phyloP scores from a whole-genome alignment of 441 rosid species.

The Populus hybrid region DNA sequence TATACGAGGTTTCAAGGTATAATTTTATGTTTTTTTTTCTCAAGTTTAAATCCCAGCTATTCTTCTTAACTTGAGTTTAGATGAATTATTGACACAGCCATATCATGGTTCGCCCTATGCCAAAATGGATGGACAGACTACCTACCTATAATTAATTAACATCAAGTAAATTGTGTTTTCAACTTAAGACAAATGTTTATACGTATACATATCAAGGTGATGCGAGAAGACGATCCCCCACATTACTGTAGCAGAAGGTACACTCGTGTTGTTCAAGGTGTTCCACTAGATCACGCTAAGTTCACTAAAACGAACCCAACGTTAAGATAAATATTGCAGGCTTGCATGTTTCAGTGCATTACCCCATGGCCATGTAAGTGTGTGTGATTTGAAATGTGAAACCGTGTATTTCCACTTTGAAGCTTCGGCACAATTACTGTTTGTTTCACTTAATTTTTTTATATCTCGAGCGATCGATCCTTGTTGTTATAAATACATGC shows the following conservation, averaged over 20 bases:
- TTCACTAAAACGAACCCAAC: constrained; percentile 1
- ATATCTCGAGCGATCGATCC: background rate
- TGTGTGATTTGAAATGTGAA: constrained; percentile 14
- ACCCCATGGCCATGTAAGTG: background rate
- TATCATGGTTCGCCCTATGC: too few species aligned
- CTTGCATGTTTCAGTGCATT: background rate
- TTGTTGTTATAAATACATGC: constrained; percentile 13
- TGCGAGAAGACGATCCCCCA: constrained; percentile 29
- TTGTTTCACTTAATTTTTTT: background rate
- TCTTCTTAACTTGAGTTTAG: background rate
- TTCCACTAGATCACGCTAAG: constrained; percentile 41
- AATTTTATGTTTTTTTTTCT: too few species aligned
- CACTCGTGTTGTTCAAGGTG: constrained; percentile 40
- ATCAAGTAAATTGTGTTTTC: too few species aligned
- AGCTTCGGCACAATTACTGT: background rate
- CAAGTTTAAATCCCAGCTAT: too few species aligned
- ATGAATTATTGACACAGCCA: background rate
- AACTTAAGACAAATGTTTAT: too few species aligned
- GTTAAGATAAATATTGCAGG: background rate
- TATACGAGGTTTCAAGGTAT: too few species aligned
- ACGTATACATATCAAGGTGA: background rate
- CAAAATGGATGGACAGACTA: too few species aligned
- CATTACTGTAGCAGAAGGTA: constrained; percentile 3
- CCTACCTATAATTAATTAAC: too few species aligned
- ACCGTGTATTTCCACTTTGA: constrained; percentile 8